phyloP scores from a whole-genome alignment of 2,329 filamentous ascomycete species.

The Ophiocordyceps camponoti-floridani region DNA sequence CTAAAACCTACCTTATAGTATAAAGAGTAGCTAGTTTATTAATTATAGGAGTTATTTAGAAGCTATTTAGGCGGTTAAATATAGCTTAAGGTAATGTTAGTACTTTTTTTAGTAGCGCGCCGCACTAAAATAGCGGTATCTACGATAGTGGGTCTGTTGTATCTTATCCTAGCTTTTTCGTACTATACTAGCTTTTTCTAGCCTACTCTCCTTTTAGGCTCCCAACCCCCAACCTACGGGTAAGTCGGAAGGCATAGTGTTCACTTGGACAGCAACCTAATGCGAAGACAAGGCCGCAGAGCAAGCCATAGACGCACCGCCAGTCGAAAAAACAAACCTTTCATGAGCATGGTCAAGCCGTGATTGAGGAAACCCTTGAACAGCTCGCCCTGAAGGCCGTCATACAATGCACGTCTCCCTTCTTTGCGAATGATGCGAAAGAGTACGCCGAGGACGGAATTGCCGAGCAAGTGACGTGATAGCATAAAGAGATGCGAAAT shows the following conservation, averaged over 20 bases:
- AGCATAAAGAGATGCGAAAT: conserved; percentile 2
- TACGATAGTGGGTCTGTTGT: too few relatives aligned
- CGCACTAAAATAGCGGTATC: too few relatives aligned
- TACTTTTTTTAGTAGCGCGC: too few relatives aligned
- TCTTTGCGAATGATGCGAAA: conserved; percentile 40
- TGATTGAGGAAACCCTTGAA: conserved; percentile 74
- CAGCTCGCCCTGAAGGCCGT: conserved; percentile 58
- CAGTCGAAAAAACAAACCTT: conserved; percentile 55
- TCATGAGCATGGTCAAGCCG: conserved; percentile 73
- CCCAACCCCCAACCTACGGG: too few relatives aligned
- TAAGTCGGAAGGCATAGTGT: not conserved
- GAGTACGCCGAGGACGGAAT: conserved; percentile 46
- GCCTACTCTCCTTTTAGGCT: too few relatives aligned
- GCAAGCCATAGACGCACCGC: conserved; percentile 58
- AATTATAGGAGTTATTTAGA: too few relatives aligned
- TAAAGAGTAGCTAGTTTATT: too few relatives aligned
- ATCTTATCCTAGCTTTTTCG: too few relatives aligned
- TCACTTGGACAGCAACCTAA: conserved; percentile 4
- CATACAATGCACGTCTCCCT: conserved; percentile 52
- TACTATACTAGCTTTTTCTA: too few relatives aligned
- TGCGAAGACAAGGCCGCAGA: conserved; percentile 10
- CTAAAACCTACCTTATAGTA: too few relatives aligned
- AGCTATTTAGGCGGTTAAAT: too few relatives aligned
- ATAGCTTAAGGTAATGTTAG: too few relatives aligned
- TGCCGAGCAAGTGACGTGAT: conserved; percentile 10